Base-by-base conservation (phyloP, 257 asterid genomes). In the Handroanthus guayacan region DNA sequence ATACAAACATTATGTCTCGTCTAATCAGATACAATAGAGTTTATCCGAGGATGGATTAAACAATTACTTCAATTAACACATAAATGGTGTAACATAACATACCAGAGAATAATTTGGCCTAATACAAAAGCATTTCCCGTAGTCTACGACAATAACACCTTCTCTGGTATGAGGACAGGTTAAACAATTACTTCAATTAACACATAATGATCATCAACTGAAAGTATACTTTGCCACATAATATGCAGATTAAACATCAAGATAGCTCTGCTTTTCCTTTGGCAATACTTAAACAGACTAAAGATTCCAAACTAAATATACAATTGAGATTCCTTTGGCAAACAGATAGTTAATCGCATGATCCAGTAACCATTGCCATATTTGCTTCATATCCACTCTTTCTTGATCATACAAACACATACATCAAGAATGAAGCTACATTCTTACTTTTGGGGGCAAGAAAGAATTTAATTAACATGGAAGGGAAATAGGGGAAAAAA, bases 341-440 rank as follows among this genome's bases (percentile, higher is more conserved):
- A 51, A 3, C 57, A 47, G n/a, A 47, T 10, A 47, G n/a, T 47
- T 47, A 47, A 47, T 44, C 54, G 12, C 54, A 13, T 47, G 54
- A 47, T 47, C 54, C 10, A 47, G 54, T 10, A 47, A 10, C 12
- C 54, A 47, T 47, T 10, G 3, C n/a, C 54, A 9, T 47, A 47
- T 47, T 47, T 47, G 54, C 54, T 47, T 47, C 54, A 47, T 10
- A 47, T 47, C n/a, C 54, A 47, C 17, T 52, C 77, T 6, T 37
- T 66, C 36, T 62, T 74, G 62, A 65, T 55, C 66, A 44, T n/a
- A 58, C 50, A 17, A 51, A 34, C 17, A 67, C 60, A 67, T 45
- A 67, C 50, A 44, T 44, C 13, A 44, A 9, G 50, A 4, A 47
- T 9, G 54, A 4, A 47, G 54, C 54, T n/a, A 47, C n/a, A 10